Evolutionary conservation across 1,139 yeast genomes (phyloP).

Genomic region (Petasospora rhodanensis): DNA sequence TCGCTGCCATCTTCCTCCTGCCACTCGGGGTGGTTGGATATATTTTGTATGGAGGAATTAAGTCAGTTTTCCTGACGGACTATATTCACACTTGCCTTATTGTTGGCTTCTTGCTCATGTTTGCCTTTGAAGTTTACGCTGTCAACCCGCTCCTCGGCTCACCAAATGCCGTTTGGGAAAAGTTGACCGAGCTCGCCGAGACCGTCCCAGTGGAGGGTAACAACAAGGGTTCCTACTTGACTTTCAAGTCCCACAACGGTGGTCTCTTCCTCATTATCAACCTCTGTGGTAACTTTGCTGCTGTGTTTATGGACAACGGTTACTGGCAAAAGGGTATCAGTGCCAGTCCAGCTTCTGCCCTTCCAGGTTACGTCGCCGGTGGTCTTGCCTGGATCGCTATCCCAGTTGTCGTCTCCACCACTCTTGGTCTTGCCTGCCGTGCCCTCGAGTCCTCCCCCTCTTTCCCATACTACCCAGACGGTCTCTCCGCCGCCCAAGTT

Average conservation of each 20-base stretch:
- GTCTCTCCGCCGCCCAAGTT: conserved; percentile 62
- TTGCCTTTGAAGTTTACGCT: conserved; percentile 63
- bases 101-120: conserved; percentile 54
- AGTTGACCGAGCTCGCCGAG: conserved; percentile 52
- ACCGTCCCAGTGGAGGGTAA: conserved; percentile 67
- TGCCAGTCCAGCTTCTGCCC: conserved; percentile 75
- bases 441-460: conserved; percentile 61
- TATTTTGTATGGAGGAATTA: conserved; percentile 84
- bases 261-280: conserved; percentile 83
- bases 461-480: conserved; percentile 82
- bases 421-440: conserved; percentile 78
- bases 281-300: conserved; percentile 83
- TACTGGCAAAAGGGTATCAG: conserved; percentile 91
- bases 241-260: conserved; percentile 73
- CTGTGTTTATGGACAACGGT: conserved; percentile 84
- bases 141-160: conserved; percentile 62
- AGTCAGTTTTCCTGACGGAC: conserved; percentile 86
- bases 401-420: conserved; percentile 76
- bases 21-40: conserved; percentile 82
- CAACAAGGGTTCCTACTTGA: conserved; percentile 69
- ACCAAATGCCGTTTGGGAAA: conserved; percentile 75
- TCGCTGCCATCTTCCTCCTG: conserved; percentile 74
- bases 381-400: conserved; percentile 93
- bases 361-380: conserved; percentile 88
- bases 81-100: conserved; percentile 69